Base-by-base conservation (phyloP, 164 flowering plant genomes). In the Magnolia officinalis region DNA sequence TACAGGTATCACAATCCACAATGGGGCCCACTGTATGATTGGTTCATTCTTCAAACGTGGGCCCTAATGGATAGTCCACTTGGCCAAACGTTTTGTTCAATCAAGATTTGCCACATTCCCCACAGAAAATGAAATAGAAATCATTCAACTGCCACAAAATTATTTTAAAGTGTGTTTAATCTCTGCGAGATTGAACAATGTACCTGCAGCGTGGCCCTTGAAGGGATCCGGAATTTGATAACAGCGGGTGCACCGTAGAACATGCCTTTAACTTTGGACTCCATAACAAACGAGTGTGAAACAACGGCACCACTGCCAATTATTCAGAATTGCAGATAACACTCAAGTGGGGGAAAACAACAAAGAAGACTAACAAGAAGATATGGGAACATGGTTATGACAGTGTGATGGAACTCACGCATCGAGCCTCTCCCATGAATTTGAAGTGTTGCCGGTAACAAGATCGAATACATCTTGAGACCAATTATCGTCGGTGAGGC, bases 341-440 rank as follows among this genome's bases (percentile, higher is more conserved):
- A 21, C 20, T 63, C 50, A 19, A 20, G 10, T n/a, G 6, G 29
- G 29, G 29, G 2, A 1, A 26, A 26, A 19, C 19, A 70, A 6
- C 45, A 64, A 52, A 6, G 52, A 14, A 67, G 55, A 65, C 14
- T 29, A 37, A 37, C 45, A 37, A 37, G 45, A 37, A 18, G 8
- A n/a, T 26, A 20, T 18, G 19, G 52, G 20, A 37, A 37, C 6
- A 37, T 5, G 45, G 6, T 37, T 37, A 37, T 37, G 45, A 37
- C 61, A 51, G 65, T 8, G 45, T 31, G 29, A 19, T 58, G 61
- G 59, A 50, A 91, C 97, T 89, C 79, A 96, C 99, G 83, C 95
- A 83, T 96, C 97, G 73, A 96, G 95, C 81, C 90, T 89, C 77
- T 96, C 98, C 98, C 98, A 96, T 70, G 94, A 86, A 65, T 74